Evolutionary conservation across 176 grass and related monocot species (phyloP).

Genomic region (Poa annua): DNA sequence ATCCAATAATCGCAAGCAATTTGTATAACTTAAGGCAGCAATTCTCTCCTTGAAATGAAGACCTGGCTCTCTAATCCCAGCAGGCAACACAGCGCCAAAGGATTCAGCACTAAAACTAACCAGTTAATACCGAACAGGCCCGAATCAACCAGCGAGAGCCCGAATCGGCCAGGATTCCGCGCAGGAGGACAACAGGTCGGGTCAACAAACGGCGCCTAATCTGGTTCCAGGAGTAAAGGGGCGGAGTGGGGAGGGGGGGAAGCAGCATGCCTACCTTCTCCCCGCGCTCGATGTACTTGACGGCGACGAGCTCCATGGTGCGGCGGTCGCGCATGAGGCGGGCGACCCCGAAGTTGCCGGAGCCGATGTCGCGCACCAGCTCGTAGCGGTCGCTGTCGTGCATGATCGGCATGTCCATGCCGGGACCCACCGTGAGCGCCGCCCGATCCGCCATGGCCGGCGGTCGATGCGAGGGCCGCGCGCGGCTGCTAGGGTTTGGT

Average conservation of each 20-base stretch:
- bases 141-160: conserved; percentile 11
- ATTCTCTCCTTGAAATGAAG: background rate
- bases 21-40: conserved; percentile 16
- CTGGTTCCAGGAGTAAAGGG: background rate
- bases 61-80: background rate
- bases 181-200: background rate
- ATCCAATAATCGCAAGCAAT: conserved; percentile 18
- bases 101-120: background rate
- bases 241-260: background rate
- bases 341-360: conserved; percentile 89
- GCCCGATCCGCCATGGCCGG: conserved; percentile 70
- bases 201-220: conserved; percentile 28
- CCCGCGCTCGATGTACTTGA: conserved; percentile 94
- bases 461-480: conserved; percentile 15
- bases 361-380: conserved; percentile 86
- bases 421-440: conserved; percentile 75
- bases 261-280: conserved; percentile 60
- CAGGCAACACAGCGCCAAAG: background rate
- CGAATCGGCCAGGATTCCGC: conserved; percentile 9
- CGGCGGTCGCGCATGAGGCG: conserved; percentile 89
- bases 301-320: conserved; percentile 82
- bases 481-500: conserved; percentile 15
- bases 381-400: conserved; percentile 92
- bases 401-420: conserved; percentile 97
- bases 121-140: conserved; percentile 30